Evolutionary conservation across 202 grass and related monocot species (phyloP), one percentile per base, ranked within the genome.

Genomic region (Saccharum hybrid): DNA sequence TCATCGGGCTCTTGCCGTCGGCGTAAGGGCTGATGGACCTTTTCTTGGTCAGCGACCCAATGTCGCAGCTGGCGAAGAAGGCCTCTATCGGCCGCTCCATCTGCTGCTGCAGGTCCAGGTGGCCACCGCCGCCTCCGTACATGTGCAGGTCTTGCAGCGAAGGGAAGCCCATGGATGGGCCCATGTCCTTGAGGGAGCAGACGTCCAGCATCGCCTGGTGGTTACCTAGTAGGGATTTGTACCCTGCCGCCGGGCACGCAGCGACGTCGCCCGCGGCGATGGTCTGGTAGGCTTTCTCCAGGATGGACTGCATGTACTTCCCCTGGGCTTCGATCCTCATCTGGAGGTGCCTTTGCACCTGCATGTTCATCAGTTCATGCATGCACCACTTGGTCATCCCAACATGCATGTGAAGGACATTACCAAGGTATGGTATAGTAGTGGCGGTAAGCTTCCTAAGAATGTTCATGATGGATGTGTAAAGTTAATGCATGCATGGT

Each of bases 261-360:
- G 66, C 10, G 21, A 74, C 71, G 56, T 90, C 88, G 61, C 88
- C 96, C 22, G 88, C 63, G 19, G 91, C 79, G 37, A 99, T 80
- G 15, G 86, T 91, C 79, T 98, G 91, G 52, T 84, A 94, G 9
- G 97, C 97, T 92, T 96, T 96, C 88, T 99, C 90, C 66, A 99
- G 81, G 79, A 99, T 99, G 48, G 91, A 92, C 66, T 99, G 93
- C 96, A 99, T 99, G 86, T 99, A 99, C 82, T 91, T 99, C 1
- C 93, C 93, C 88, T 99, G 93, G 46, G 96, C 93, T 71, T 99
- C 96, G 26, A 99, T 94, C 91, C 96, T 92, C 84, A 99, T 99
- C 69, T 99, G 97, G 30, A 99, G 91, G 60, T 94, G 93, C 83
- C 94, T 96, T 61, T 99, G 97, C 84, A 99, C 97, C 97, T n/a